Evolutionary conservation across 2,329 filamentous ascomycete species (phyloP).

Genomic region (Colletotrichum zoysiae): DNA sequence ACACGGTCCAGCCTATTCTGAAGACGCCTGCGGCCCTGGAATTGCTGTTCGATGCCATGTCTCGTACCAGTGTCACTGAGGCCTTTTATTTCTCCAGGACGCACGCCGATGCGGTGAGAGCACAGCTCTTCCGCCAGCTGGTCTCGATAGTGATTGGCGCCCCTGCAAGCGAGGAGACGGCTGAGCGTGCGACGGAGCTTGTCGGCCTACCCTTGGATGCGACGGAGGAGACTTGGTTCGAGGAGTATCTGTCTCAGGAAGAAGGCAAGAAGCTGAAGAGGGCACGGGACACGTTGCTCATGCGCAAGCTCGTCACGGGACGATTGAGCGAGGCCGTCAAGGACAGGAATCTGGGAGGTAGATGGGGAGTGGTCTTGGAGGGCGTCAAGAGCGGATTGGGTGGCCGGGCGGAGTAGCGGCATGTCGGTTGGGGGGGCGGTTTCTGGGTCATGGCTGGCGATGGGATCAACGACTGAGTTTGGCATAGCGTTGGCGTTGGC

Average conservation of each 20-base stretch:
- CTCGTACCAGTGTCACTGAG: conserved; percentile 75
- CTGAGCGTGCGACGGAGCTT: conserved; percentile 74
- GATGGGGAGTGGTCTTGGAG: conserved; percentile 64
- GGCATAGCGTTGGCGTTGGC: conserved; percentile 42
- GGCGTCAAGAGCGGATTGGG: conserved; percentile 62
- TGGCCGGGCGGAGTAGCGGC: conserved; percentile 29
- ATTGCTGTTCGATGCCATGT: conserved; percentile 77
- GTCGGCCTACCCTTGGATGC: conserved; percentile 78
- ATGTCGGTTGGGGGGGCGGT: too few species aligned
- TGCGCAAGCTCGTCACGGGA: conserved; percentile 78
- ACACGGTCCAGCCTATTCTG: conserved; percentile 80
- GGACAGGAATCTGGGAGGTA: conserved; percentile 57
- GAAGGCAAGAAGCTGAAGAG: conserved; percentile 73
- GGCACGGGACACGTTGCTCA: conserved; percentile 79
- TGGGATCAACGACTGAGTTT: neutral
- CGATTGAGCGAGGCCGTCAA: conserved; percentile 63
- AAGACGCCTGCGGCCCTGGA: conserved; percentile 71
- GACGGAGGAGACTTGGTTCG: conserved; percentile 81
- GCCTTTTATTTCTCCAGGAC: conserved; percentile 80
- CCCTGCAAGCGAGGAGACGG: conserved; percentile 54
- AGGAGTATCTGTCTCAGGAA: conserved; percentile 74
- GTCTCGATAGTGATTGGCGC: conserved; percentile 68
- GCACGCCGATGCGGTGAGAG: conserved; percentile 71
- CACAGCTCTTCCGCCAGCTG: conserved; percentile 75
- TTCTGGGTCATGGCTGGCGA: neutral